Evolutionary conservation across 768 basidiomycete species (phyloP).

Genomic region (Infundibulicybe gibba): DNA sequence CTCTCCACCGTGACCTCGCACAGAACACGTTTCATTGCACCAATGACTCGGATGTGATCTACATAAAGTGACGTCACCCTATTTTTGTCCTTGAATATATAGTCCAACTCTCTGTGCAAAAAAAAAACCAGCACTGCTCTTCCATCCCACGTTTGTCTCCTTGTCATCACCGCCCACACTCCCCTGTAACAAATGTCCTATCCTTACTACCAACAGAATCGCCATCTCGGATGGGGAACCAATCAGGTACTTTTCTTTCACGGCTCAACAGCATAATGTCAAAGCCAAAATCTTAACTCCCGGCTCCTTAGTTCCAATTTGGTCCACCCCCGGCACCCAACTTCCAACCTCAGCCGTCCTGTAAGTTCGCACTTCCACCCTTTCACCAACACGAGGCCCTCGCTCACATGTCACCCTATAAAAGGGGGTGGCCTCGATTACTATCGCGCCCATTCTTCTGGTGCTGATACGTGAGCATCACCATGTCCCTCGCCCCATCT

Average conservation of each 20-base stretch:
- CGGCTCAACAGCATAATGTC: neutral
- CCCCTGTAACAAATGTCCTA: no score
- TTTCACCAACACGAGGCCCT: constrained; percentile 11
- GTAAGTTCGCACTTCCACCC: constrained; percentile 30
- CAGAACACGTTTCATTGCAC: no score
- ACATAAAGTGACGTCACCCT: no score
- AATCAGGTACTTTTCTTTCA: constrained; percentile 29
- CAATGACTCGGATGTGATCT: no score
- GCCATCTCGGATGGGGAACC: constrained; percentile 47
- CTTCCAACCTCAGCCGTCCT: constrained; percentile 49
- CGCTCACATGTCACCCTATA: constrained; percentile 7
- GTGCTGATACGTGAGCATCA: constrained; percentile 51
- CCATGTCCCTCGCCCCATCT: constrained; percentile 3
- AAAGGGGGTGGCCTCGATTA: constrained; percentile 63
- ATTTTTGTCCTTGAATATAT: no score
- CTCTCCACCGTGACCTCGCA: no score
- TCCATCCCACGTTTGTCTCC: no score
- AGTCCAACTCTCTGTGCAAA: no score
- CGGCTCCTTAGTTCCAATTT: constrained; percentile 32
- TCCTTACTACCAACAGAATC: constrained; percentile 35
- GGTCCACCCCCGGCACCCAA: constrained; percentile 34
- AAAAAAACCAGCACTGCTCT: no score
- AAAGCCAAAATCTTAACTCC: neutral
- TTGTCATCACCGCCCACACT: no score
- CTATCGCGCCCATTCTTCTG: constrained; percentile 58